Evolutionary conservation across 768 basidiomycete genomes (phyloP), one percentile per base, ranked within the genome.

Genomic region (Bullera alba): DNA sequence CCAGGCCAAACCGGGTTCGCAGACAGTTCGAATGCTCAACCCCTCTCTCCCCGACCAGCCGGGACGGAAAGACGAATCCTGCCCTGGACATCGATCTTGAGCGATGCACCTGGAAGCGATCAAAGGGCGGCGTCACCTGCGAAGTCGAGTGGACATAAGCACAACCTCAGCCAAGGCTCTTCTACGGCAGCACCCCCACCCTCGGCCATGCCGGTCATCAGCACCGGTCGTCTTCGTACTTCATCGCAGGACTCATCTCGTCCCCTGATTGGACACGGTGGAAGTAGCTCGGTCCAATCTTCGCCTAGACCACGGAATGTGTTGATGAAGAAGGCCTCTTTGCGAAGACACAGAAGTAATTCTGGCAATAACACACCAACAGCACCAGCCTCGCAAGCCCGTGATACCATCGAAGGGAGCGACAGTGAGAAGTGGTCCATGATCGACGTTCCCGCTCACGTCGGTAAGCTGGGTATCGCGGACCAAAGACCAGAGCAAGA

Each of bases 281-380:
- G n/a, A n/a, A n/a, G n/a, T n/a, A n/a, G n/a, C n/a, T 58, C 57
- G 5, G 27, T 30, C 1, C 41, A 50, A 17, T 51, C 53, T 1
- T 45, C 57, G 1, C 57, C 57, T 7, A 28, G 46, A 34, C 52
- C 42, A 10, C 36, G 46, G 19, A 54, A 54, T 26, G 32, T 58
- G 6, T 32, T 58, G 27, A 28, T 58, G 14, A 55, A 59, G 47
- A 55, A 59, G 37, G 52, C 48, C 26, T 44, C 42, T 36, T 21
- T 51, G 2, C 35, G 17, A 8, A 6, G 47, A 12, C 25, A 37
- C 16, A 26, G 44, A 38, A 44, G 42, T 10, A 21, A 8, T 12
- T 39, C 37, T 6, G 42, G 23, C 12, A 43, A 28, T 39, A 8
- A 39, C 8, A 8, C 14, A 8, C 38, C 38, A 10, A 21, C 38